These are phyloP conservation scores for Globisporangium apiculatum DNA, from an alignment of 352 stramenopile species.

Conservation along the genomic window DNA sequence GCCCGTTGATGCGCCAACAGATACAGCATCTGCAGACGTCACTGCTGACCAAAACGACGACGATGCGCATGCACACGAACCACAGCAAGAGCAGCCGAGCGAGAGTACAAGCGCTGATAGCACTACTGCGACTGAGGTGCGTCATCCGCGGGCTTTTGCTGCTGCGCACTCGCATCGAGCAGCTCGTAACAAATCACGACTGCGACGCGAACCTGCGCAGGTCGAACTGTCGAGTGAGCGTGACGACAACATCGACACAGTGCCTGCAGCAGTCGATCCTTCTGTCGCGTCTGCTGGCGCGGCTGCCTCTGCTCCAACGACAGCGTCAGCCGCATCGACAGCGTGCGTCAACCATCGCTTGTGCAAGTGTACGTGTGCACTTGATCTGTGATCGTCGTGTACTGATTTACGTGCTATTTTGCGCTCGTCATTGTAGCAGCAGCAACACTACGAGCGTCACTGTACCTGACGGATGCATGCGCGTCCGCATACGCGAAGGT, in stretches of 20 bases:
- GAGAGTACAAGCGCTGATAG: neutral
- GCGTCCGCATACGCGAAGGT: constrained; percentile 53
- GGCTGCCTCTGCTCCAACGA: no score
- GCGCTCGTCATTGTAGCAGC: no score
- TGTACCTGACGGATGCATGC: constrained; percentile 39
- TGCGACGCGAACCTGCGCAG: neutral
- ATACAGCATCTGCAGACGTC: neutral
- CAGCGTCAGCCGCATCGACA: no score
- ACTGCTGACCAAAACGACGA: neutral
- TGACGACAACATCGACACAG: neutral
- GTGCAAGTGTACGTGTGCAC: no score
- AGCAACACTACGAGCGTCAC: neutral
- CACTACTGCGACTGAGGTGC: neutral
- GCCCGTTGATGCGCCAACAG: neutral
- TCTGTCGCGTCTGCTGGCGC: no score
- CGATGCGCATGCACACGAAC: neutral
- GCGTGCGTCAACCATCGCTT: no score
- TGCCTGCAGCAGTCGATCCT: neutral
- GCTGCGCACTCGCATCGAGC: neutral
- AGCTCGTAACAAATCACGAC: neutral
- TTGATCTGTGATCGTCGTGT: no score
- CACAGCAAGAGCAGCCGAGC: constrained; percentile 10
- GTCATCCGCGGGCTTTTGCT: neutral
- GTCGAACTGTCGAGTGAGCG: no score
- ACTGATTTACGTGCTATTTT: no score